Evolutionary conservation across 148 eudicot species (phyloP), one percentile per base, ranked within the genome.

Genomic region (Salicornia ramosissima): DNA sequence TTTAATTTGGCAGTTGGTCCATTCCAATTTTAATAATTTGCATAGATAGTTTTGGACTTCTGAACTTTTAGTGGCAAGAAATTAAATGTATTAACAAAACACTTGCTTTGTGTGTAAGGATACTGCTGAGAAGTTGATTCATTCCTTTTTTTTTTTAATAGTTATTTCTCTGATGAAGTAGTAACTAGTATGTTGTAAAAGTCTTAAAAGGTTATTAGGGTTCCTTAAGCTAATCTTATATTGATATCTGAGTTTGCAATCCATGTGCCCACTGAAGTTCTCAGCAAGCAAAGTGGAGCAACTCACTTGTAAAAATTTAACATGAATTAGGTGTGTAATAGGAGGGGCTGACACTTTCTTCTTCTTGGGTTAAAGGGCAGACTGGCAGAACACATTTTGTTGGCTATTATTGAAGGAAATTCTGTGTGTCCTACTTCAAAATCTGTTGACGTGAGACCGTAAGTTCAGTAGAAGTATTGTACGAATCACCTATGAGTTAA

Each of bases 181-280:
- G 58, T 24, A 30, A 59, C 6, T 34, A 10, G 30, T 25, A 25
- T n/a, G n/a, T n/a, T n/a, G n/a, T n/a, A n/a, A n/a, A n/a, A n/a
- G n/a, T n/a, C n/a, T n/a, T n/a, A n/a, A n/a, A n/a, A n/a, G n/a
- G n/a, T n/a, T n/a, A n/a, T n/a, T n/a, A n/a, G n/a, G n/a, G n/a
- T n/a, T 46, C 12, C 22, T 36, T 55, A 36, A 25, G 39, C 9
- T 57, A 11, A 47, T 58, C 13, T 74, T 58, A 53, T 39, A 4
- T 24, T 50, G 58, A 11, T 15, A 9, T 39, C 10, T 50, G 68
- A 31, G 0, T 50, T 1, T 74, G 47, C 65, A 50, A 59, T 52
- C 61, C 69, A 66, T 71, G 82, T 75, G 79, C 46, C 14, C 11
- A 51, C 1, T 71, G 31, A 66, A 65, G 75, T 75, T 63, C 55